Evolutionary conservation across 192 early-diverging fungal genomes (phyloP), one percentile per base, ranked within the genome.

Genomic region (Coemansia sp.): DNA sequence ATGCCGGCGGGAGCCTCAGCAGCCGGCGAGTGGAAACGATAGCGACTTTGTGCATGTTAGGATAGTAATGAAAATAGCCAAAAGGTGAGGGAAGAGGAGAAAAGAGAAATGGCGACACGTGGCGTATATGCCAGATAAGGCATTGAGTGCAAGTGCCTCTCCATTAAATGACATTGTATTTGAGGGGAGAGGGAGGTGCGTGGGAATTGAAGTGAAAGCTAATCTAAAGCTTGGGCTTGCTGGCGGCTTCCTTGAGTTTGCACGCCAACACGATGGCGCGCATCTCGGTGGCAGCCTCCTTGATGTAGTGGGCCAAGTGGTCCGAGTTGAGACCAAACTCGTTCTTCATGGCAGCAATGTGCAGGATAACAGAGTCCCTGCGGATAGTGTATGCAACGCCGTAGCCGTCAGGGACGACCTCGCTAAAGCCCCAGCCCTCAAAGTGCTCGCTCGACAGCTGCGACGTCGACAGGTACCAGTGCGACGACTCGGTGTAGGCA

Each of bases 361-460:
- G 96, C 78, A 97, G 90, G 76, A 93, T 90, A 37, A 97, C 73
- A 14, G 83, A 76, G 74, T 90, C 81, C 54, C 88, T 83, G 81
- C 94, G 93, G 63, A 98, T 87, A 85, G 95, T 95, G 79, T 98
- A 97, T 8, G 95, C 94, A 56, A 93, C 72, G 56, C 95, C 95
- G 61, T 90, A 97, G 65, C 93, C 93, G 78, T 94, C 90, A 1
- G 91, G 87, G 18, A 92, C 90, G 29, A 95, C 89, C 67, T 91
- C 85, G 56, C 88, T 88, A 83, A 88, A 91, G 27, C 97, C 95
- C 68, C 95, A 97, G 53, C 95, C 94, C 64, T 89, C 88, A 85
- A 93, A 98, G 81, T 93, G 80, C 67, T 93, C 92, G 61, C 91
- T 91, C 4, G 89, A 83, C 60, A 98, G 86, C 78, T 97, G 95